Evolutionary conservation across 129 eudicot genomes (phyloP).

Genomic region (Flaveria brownii): DNA sequence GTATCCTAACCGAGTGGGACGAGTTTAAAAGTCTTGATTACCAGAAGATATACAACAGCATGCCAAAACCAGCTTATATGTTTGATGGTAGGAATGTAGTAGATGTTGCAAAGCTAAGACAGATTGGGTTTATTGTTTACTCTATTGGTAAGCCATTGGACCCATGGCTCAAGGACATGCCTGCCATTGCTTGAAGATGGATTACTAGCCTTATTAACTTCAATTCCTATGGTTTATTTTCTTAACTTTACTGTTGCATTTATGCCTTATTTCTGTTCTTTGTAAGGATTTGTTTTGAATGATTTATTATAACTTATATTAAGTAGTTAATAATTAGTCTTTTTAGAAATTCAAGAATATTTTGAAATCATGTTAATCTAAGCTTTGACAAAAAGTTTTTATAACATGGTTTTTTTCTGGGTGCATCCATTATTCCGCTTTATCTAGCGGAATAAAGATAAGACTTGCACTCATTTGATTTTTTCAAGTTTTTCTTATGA

Average conservation of each 20-base stretch:
- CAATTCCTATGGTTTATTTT: neutral
- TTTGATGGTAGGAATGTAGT: constrained; percentile 65
- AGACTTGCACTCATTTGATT: too few relatives aligned
- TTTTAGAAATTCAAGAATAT: too few relatives aligned
- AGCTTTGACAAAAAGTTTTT: too few relatives aligned
- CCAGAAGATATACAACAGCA: constrained; percentile 47
- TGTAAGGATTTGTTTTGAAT: constrained; percentile 21
- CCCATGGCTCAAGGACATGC: constrained; percentile 60
- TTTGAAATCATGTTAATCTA: too few relatives aligned
- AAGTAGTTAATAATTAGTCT: neutral
- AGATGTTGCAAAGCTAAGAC: constrained; percentile 43
- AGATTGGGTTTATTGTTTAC: constrained; percentile 63
- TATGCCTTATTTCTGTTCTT: neutral
- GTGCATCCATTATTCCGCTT: too few relatives aligned
- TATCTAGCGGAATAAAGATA: too few relatives aligned
- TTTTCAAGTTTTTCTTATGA: too few relatives aligned
- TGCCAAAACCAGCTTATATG: constrained; percentile 63
- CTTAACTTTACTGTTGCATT: constrained; percentile 8
- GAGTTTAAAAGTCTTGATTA: constrained; percentile 56
- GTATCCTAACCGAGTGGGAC: constrained; percentile 69
- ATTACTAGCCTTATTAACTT: neutral
- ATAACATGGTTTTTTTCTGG: too few relatives aligned
- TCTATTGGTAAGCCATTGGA: constrained; percentile 69
- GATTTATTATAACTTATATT: constrained; percentile 11
- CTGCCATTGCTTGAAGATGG: constrained; percentile 45